These are phyloP conservation scores for Trypanosomatidae sp. DNA, from an alignment of 208 protist species.

Conservation along the genomic window DNA sequence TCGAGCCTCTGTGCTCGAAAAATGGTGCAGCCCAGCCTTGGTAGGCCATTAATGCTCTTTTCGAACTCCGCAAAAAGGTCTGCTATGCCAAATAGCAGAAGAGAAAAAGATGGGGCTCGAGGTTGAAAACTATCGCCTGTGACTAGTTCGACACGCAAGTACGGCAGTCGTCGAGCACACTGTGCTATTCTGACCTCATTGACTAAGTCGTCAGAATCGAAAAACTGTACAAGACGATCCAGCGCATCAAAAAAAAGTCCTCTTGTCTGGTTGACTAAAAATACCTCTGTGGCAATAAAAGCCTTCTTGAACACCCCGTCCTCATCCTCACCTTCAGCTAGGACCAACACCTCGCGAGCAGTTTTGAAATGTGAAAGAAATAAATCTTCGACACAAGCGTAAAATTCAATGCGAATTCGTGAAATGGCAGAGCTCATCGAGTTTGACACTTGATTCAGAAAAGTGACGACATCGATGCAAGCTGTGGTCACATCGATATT, in stretches of 20 bases:
- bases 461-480: conserved; percentile 45
- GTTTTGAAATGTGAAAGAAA: conserved; percentile 57
- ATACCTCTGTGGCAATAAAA: conserved; percentile 72
- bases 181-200: conserved; percentile 27
- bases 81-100: conserved; percentile 54
- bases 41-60: conserved; percentile 53
- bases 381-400: conserved; percentile 69
- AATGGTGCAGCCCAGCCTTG: conserved; percentile 49
- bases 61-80: conserved; percentile 72
- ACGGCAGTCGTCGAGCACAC: conserved; percentile 35
- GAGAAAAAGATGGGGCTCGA: conserved; percentile 55
- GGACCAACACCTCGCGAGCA: conserved; percentile 32
- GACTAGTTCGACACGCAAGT: conserved; percentile 57
- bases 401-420: conserved; percentile 85
- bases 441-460: conserved; percentile 51
- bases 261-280: conserved; percentile 66
- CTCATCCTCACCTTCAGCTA: conserved; percentile 40
- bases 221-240: conserved; percentile 55
- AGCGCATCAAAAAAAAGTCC: conserved; percentile 55
- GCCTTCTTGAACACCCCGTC: conserved; percentile 50
- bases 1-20: conserved; percentile 63
- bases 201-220: conserved; percentile 31
- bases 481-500: conserved; percentile 34
- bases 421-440: conserved; percentile 68
- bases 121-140: conserved; percentile 57